Evolutionary conservation across 2,329 filamentous ascomycete genomes (phyloP).

Genomic region (Penicillium sp.): DNA sequence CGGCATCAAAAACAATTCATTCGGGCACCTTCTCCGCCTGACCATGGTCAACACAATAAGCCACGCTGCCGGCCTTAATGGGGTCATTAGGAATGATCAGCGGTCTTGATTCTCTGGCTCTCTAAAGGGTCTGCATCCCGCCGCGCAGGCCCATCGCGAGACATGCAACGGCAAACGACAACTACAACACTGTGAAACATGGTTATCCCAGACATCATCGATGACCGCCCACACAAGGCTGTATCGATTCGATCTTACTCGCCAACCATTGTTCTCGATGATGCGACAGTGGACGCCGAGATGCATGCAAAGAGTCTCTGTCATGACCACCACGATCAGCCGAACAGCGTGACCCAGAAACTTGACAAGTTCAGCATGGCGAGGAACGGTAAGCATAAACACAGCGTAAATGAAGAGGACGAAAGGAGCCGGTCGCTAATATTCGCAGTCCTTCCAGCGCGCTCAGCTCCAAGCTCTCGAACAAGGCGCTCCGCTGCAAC

Average conservation of each 20-base stretch:
- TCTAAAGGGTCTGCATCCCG: conserved; percentile 5
- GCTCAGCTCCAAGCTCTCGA: conserved; percentile 17
- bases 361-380: not conserved
- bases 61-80: not conserved
- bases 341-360: not conserved
- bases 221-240: conserved; percentile 17
- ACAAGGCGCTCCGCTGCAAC: conserved; percentile 25
- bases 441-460: conserved; percentile 4
- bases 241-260: conserved; percentile 14
- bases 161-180: not conserved
- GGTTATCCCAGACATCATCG: conserved; percentile 21
- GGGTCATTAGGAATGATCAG: conserved; percentile 2
- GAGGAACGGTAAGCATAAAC: conserved; percentile 6
- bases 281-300: conserved; percentile 1
- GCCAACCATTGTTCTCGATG: conserved; percentile 17
- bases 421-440: not conserved
- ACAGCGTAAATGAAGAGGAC: not conserved
- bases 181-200: not conserved
- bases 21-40: conserved; percentile 1
- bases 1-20: conserved; percentile 12
- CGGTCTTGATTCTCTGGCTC: not conserved
- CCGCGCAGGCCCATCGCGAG: not conserved
- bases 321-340: not conserved
- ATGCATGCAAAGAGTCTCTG: not conserved
- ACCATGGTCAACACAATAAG: conserved; percentile 14